Percentiles rank a stretch among this genome's conserved stretches.
phyloP scores from a whole-genome alignment of 1,139 yeast genomes.

The Sugiyamaella neomexicana region DNA sequence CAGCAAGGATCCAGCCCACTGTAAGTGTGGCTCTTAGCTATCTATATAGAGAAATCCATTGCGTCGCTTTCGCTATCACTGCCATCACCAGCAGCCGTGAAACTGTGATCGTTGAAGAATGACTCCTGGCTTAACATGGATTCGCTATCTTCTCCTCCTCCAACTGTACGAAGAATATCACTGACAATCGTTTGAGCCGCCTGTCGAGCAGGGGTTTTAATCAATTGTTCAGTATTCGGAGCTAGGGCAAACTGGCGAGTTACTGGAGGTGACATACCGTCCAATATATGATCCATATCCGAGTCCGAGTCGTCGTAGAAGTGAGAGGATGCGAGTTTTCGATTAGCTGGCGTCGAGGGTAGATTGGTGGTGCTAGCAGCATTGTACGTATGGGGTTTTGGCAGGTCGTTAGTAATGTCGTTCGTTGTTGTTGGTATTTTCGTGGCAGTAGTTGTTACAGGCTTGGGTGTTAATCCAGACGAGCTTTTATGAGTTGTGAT shows the following conservation, averaged over 20 bases:
- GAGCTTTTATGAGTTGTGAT: constrained; percentile 12
- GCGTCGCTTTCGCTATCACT: constrained; percentile 16
- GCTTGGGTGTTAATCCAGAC: constrained; percentile 14
- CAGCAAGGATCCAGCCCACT: too few species aligned
- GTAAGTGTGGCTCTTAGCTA: too few species aligned
- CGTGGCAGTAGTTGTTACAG: not conserved
- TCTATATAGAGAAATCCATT: constrained; percentile 13
- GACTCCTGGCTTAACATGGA: constrained; percentile 22
- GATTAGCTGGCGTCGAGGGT: constrained; percentile 14
- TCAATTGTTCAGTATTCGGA: constrained; percentile 19
- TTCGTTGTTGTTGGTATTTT: not conserved
- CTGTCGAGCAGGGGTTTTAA: constrained; percentile 34
- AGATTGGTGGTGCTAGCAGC: constrained; percentile 1
- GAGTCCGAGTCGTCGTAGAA: constrained; percentile 29
- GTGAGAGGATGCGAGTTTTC: constrained; percentile 12
- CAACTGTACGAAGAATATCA: constrained; percentile 29
- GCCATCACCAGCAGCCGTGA: constrained; percentile 5
- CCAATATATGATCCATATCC: constrained; percentile 30
- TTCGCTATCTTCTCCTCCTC: constrained; percentile 23
- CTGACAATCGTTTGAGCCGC: constrained; percentile 33
- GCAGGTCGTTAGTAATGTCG: not conserved
- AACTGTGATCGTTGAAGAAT: constrained; percentile 16
- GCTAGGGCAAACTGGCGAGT: constrained; percentile 31
- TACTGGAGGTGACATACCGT: constrained; percentile 36
- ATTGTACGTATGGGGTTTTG: not conserved